phyloP scores from a whole-genome alignment of 768 basidiomycete species.

The Boletus speciosus region DNA sequence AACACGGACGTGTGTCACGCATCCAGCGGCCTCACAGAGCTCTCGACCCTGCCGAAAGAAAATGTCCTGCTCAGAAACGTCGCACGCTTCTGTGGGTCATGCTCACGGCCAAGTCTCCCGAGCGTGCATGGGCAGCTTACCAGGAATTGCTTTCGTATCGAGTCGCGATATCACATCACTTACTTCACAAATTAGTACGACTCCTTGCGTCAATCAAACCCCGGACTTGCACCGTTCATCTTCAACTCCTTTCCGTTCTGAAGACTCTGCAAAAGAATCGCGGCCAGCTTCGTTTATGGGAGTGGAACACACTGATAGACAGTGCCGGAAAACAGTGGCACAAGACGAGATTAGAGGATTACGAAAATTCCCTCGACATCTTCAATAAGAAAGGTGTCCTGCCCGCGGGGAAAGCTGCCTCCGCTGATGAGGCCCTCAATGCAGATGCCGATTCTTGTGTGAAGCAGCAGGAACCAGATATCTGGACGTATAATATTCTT shows the following conservation, averaged over 20 bases:
- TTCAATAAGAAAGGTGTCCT: conserved; percentile 57
- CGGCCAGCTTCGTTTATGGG: conserved; percentile 53
- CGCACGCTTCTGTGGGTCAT: conserved; percentile 31
- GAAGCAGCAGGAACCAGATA: conserved; percentile 47
- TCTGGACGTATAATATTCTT: conserved; percentile 67
- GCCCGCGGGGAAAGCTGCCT: neutral
- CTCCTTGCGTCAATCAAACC: conserved; percentile 53
- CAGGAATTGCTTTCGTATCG: conserved; percentile 28
- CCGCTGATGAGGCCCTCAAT: conserved; percentile 11
- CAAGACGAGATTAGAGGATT: conserved; percentile 53
- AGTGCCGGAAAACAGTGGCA: conserved; percentile 65
- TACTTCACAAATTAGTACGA: conserved; percentile 60
- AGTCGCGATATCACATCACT: conserved; percentile 30
- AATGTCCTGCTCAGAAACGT: conserved; percentile 18
- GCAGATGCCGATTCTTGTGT: neutral
- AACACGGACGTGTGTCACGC: neutral
- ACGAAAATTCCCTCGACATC: conserved; percentile 55
- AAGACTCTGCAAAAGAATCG: conserved; percentile 53
- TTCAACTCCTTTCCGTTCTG: conserved; percentile 67
- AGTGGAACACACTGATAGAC: conserved; percentile 77
- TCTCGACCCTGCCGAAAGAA: conserved; percentile 8
- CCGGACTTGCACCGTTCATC: conserved; percentile 57
- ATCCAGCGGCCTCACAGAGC: neutral
- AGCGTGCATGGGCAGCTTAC: conserved; percentile 46
- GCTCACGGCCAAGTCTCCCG: conserved; percentile 29